phyloP scores from a whole-genome alignment of 192 early-diverging fungal species.

The Entomortierella chlamydospora region DNA sequence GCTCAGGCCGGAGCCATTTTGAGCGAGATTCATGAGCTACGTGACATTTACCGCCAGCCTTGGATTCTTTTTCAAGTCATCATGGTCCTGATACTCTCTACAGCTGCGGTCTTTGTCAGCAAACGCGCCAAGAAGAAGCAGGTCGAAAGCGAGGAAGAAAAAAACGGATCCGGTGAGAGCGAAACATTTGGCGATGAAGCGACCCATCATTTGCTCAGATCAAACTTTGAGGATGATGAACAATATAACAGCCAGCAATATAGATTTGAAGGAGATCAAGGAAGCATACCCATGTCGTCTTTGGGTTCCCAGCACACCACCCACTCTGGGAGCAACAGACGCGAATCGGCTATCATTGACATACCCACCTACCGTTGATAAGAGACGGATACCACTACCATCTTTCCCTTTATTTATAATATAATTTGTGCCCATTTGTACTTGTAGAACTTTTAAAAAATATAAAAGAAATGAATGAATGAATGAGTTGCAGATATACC shows the following conservation, averaged over 20 bases:
- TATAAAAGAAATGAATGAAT: too few relatives aligned
- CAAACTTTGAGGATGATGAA: neutral
- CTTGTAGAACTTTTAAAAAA: too few relatives aligned
- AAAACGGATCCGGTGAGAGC: constrained; percentile 25
- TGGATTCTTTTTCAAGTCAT: constrained; percentile 49
- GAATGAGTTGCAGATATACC: constrained; percentile 6
- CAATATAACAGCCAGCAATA: neutral
- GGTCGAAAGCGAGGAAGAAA: constrained; percentile 22
- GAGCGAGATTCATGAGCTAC: constrained; percentile 52
- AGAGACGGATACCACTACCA: neutral
- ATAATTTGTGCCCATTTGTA: neutral
- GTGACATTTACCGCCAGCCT: constrained; percentile 50
- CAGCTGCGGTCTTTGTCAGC: constrained; percentile 24
- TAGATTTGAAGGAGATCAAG: constrained; percentile 2
- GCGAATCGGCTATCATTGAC: constrained; percentile 45
- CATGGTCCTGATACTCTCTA: constrained; percentile 36
- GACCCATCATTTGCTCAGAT: constrained; percentile 23
- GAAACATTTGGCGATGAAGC: constrained; percentile 24
- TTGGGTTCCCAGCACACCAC: neutral
- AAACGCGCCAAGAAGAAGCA: constrained; percentile 45
- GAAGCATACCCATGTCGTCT: constrained; percentile 12
- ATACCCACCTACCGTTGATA: constrained; percentile 34
- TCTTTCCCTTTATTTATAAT: neutral
- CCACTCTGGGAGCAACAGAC: neutral
- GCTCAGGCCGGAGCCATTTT: constrained; percentile 65